Conservation (phyloP, 2,329 filamentous ascomycete genomes). For the Neopestalotiopsis rosae region DNA sequence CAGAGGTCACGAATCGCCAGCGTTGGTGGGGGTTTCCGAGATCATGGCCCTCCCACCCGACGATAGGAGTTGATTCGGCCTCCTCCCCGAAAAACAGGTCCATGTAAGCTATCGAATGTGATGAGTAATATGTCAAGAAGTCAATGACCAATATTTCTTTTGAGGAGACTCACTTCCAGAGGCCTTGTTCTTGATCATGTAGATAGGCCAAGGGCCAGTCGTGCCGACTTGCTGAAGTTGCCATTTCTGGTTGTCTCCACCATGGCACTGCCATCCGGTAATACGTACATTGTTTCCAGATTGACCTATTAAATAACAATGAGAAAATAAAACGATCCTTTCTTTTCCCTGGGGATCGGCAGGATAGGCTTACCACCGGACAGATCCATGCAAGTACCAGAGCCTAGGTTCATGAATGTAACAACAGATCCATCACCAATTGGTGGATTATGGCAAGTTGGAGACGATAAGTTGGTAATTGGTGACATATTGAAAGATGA, state of each 20-base stretch:
- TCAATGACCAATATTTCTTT: too few relatives aligned
- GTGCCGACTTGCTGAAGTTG: neutral
- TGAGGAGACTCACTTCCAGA: neutral
- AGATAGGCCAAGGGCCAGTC: slow-evolving; percentile 2
- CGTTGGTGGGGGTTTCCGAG: neutral
- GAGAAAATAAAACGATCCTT: too few relatives aligned
- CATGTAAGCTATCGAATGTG: neutral
- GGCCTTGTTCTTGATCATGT: neutral
- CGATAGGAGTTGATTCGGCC: neutral
- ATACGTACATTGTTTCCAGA: neutral
- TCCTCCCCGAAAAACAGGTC: neutral
- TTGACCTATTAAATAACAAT: neutral
- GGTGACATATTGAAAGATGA: too few relatives aligned
- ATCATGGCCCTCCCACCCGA: neutral
- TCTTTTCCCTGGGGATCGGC: too few relatives aligned
- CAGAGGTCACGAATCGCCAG: neutral
- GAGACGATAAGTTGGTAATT: too few relatives aligned
- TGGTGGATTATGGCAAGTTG: too few relatives aligned
- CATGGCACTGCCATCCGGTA: neutral
- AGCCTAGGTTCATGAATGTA: too few relatives aligned
- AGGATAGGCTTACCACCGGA: too few relatives aligned
- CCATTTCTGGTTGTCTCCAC: neutral
- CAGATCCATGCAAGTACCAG: too few relatives aligned
- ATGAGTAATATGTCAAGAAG: neutral
- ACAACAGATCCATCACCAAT: too few relatives aligned